A percentile compares a stretch with the other conserved stretches of the same genome.
These are phyloP conservation scores for Komagataella pastoris DNA, from an alignment of 805 yeast species.

Conservation along the genomic window DNA sequence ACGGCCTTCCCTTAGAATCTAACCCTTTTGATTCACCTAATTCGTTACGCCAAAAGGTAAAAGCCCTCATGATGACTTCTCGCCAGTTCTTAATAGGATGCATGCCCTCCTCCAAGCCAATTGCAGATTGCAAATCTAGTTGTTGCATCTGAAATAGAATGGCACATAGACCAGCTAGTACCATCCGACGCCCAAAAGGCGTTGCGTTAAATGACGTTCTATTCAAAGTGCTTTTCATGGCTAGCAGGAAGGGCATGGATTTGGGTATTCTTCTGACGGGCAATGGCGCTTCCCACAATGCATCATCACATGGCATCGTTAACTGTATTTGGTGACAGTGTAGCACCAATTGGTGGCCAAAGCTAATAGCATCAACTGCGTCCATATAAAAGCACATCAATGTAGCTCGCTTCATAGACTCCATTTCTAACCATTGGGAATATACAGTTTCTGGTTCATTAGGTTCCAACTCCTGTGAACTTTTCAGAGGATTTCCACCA, in stretches of 20 bases:
- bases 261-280: background rate
- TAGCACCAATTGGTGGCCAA: slow-evolving; percentile 56
- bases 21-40: slow-evolving; percentile 6
- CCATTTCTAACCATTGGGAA: slow-evolving; percentile 69
- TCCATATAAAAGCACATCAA: slow-evolving; percentile 75
- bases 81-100: slow-evolving; percentile 45
- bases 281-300: slow-evolving; percentile 30
- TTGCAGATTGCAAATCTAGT: slow-evolving; percentile 46
- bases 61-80: slow-evolving; percentile 52
- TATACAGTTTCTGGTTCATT: slow-evolving; percentile 19
- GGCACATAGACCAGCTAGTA: slow-evolving; percentile 54
- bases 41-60: slow-evolving; percentile 55
- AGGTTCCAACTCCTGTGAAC: slow-evolving; percentile 13
- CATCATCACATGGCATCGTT: slow-evolving; percentile 51
- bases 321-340: slow-evolving; percentile 47
- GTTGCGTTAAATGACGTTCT: slow-evolving; percentile 32
- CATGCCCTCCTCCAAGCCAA: slow-evolving; percentile 24
- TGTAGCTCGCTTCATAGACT: slow-evolving; percentile 65
- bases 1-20: slow-evolving; percentile 13
- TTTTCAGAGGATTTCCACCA: slow-evolving; percentile 8
- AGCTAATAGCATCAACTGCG: slow-evolving; percentile 63
- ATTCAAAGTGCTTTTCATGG: slow-evolving; percentile 43
- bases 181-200: slow-evolving; percentile 52
- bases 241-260: slow-evolving; percentile 35
- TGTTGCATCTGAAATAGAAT: slow-evolving; percentile 65